phyloP scores from a whole-genome alignment of 2,329 filamentous ascomycete species.

The Aspergillus texensis region DNA sequence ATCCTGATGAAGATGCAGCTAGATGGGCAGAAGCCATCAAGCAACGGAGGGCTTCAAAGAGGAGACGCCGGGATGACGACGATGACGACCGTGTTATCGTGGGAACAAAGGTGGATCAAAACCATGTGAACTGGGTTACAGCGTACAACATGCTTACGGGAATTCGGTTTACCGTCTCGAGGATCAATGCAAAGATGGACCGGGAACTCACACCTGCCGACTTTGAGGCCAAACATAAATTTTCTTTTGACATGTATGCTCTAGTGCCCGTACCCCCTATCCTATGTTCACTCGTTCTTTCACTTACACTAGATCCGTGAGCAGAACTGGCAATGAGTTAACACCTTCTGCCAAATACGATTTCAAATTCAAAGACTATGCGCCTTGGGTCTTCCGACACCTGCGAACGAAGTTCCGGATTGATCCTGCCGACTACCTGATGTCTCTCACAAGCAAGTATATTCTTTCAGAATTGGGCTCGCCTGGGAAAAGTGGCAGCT shows the following conservation, averaged over 20 bases:
- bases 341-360: slow-evolving; percentile 98
- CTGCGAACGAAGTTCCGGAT: slow-evolving; percentile 84
- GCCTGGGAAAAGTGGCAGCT: slow-evolving; percentile 96
- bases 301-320: slow-evolving; percentile 6
- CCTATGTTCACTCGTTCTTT: not conserved
- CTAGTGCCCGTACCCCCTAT: slow-evolving; percentile 20
- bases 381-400: slow-evolving; percentile 98
- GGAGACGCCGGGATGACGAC: slow-evolving; percentile 81
- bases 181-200: slow-evolving; percentile 96
- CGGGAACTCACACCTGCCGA: slow-evolving; percentile 86
- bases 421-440: slow-evolving; percentile 95
- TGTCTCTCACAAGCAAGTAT: slow-evolving; percentile 98
- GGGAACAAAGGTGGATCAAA: slow-evolving; percentile 96
- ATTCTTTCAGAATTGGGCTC: slow-evolving; percentile 96
- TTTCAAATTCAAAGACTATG: slow-evolving; percentile 99
- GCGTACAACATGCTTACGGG: slow-evolving; percentile 99
- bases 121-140: slow-evolving; percentile 94
- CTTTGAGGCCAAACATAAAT: slow-evolving; percentile 94
- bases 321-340: slow-evolving; percentile 89
- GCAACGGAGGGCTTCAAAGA: slow-evolving; percentile 86
- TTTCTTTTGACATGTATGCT: slow-evolving; percentile 93
- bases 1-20: slow-evolving; percentile 85
- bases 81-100: slow-evolving; percentile 89
- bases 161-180: slow-evolving; percentile 93
- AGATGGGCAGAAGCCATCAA: slow-evolving; percentile 92